Evolutionary conservation across 2,329 filamentous ascomycete genomes (phyloP).

Genomic region (Fusarium sp.): DNA sequence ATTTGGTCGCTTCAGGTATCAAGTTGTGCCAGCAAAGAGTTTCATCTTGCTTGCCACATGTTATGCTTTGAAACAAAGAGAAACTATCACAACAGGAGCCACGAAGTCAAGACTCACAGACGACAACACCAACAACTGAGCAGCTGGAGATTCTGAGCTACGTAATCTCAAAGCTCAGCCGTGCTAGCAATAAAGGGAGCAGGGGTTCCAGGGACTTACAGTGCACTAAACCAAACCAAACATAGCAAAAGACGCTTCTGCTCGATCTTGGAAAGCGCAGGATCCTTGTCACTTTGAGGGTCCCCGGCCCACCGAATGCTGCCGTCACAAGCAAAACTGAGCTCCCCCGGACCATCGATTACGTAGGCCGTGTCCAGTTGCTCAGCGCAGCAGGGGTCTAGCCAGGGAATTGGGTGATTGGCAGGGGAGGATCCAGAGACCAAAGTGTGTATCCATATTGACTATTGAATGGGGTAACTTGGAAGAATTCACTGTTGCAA

Average conservation of each 20-base stretch:
- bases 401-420: constrained; percentile 14
- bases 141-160: constrained; percentile 19
- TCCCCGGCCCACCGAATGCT: constrained; percentile 11
- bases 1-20: not conserved
- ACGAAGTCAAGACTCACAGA: constrained; percentile 7
- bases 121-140: not conserved
- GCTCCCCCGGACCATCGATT: constrained; percentile 39
- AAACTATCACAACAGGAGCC: constrained; percentile 19
- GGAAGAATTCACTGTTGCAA: not conserved
- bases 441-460: constrained; percentile 7
- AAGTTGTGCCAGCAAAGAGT: constrained; percentile 1
- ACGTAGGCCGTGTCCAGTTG: constrained; percentile 33
- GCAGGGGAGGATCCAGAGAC: constrained; percentile 3
- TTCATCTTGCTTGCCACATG: constrained; percentile 17
- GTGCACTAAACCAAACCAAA: constrained; percentile 11
- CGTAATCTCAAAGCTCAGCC: constrained; percentile 20
- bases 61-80: constrained; percentile 4
- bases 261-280: constrained; percentile 32
- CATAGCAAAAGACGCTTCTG: constrained; percentile 19
- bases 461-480: constrained; percentile 24
- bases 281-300: constrained; percentile 20
- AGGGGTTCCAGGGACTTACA: constrained; percentile 28
- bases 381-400: constrained; percentile 40
- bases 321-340: constrained; percentile 28
- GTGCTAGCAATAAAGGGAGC: constrained; percentile 13